These are phyloP conservation scores for Arachis stenosperma DNA, from an alignment of 306 rosid genomes.

Conservation along the genomic window DNA sequence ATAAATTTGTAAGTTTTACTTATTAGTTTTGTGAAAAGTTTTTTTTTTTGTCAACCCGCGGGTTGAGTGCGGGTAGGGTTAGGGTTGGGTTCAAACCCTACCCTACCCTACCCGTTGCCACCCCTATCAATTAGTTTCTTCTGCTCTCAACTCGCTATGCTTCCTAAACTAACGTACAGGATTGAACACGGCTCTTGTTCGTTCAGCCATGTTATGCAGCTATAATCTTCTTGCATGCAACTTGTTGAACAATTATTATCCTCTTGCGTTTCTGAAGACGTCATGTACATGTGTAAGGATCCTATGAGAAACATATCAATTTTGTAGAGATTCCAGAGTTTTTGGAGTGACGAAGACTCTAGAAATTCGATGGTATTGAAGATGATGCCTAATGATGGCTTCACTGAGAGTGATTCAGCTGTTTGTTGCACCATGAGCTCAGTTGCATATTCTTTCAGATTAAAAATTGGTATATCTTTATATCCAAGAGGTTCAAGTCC, in stretches of 20 bases:
- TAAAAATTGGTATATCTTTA: slow-evolving; percentile 56
- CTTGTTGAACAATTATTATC: not conserved
- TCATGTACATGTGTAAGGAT: slow-evolving; percentile 41
- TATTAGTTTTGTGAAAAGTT: no score
- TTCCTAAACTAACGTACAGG: slow-evolving; percentile 59
- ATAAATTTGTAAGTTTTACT: no score
- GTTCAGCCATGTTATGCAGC: slow-evolving; percentile 51
- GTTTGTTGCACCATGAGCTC: not conserved
- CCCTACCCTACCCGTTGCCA: no score
- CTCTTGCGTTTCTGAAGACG: no score
- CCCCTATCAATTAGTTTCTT: slow-evolving; percentile 40
- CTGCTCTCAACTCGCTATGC: slow-evolving; percentile 51
- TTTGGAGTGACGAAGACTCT: slow-evolving; percentile 36
- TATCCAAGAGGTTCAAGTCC: slow-evolving; percentile 48
- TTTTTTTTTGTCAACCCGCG: no score
- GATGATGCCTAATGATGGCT: slow-evolving; percentile 46
- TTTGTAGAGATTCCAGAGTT: slow-evolving; percentile 33
- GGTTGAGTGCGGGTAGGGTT: no score
- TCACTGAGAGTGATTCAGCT: not conserved
- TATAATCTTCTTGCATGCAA: slow-evolving; percentile 26
- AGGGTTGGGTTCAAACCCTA: no score
- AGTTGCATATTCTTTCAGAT: not conserved
- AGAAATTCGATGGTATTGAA: slow-evolving; percentile 51
- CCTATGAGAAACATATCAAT: slow-evolving; percentile 51
- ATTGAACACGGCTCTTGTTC: slow-evolving; percentile 37